These are phyloP conservation scores for Penicillium goetzii DNA, from an alignment of 495 filamentous ascomycete genomes.

Conservation along the genomic window DNA sequence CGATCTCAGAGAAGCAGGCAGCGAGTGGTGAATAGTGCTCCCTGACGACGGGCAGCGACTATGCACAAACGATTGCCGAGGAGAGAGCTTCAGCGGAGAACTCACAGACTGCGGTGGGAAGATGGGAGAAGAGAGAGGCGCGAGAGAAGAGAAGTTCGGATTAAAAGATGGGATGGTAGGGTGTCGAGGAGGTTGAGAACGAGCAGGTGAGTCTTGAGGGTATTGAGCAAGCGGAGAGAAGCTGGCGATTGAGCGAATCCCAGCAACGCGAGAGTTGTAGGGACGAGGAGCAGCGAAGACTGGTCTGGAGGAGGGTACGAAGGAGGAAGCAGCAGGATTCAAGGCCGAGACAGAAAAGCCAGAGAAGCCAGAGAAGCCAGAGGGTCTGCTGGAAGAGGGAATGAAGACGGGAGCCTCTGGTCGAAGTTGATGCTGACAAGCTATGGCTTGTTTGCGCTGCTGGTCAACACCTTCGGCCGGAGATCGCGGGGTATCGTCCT, in stretches of 20 bases:
- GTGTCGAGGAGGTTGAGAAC: no score
- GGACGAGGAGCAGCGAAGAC: no score
- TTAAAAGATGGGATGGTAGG: no score
- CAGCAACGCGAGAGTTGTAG: no score
- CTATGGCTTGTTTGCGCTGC: background rate
- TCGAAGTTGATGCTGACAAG: background rate
- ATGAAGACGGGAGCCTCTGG: background rate
- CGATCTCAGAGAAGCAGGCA: background rate
- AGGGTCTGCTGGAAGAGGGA: background rate
- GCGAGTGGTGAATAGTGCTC: background rate
- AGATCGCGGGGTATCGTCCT: background rate
- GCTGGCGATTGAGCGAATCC: no score
- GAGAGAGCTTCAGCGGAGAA: background rate
- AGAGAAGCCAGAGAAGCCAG: no score
- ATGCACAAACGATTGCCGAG: background rate
- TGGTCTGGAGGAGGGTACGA: no score
- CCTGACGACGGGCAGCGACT: background rate
- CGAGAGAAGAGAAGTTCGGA: no score
- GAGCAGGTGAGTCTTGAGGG: background rate
- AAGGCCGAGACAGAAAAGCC: no score
- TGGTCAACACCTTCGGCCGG: background rate
- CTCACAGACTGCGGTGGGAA: background rate
- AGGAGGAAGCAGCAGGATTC: no score
- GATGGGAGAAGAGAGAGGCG: background rate
- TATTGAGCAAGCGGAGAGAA: background rate